Percentiles rank a stretch among this genome's conserved stretches.
These are phyloP conservation scores for Lyophyllum shimeji DNA, from an alignment of 768 basidiomycete genomes.

Conservation along the genomic window DNA sequence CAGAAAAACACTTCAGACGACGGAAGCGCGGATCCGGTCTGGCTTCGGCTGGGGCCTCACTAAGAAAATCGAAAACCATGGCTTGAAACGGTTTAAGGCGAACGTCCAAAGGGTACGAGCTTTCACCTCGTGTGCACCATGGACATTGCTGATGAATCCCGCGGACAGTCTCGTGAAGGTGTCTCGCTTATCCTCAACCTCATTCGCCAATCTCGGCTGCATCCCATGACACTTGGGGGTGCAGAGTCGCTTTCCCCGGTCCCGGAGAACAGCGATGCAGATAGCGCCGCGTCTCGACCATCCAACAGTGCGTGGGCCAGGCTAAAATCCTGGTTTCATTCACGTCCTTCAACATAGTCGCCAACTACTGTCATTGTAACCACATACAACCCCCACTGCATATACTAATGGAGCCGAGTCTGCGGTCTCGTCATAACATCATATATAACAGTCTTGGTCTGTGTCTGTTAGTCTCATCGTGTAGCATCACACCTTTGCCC, in stretches of 20 bases:
- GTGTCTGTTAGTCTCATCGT: not conserved
- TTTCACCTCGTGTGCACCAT: not conserved
- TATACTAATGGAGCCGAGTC: slow-evolving; percentile 5
- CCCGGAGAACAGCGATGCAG: slow-evolving; percentile 13
- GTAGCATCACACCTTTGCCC: slow-evolving; percentile 3
- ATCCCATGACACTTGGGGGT: slow-evolving; percentile 51
- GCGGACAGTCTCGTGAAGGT: slow-evolving; percentile 76
- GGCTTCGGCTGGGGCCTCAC: slow-evolving; percentile 90
- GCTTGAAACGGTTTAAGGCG: slow-evolving; percentile 79
- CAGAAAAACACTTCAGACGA: slow-evolving; percentile 81
- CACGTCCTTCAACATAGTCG: slow-evolving; percentile 23
- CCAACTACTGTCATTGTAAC: not conserved
- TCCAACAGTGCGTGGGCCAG: slow-evolving; percentile 34
- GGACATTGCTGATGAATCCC: slow-evolving; percentile 7
- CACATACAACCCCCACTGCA: slow-evolving; percentile 8
- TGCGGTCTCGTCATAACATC: not conserved
- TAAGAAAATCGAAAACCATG: slow-evolving; percentile 83
- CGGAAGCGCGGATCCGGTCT: slow-evolving; percentile 85
- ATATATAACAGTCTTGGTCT: slow-evolving; percentile 1
- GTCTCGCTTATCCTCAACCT: slow-evolving; percentile 79
- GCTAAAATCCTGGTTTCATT: slow-evolving; percentile 42
- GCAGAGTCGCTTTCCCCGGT: slow-evolving; percentile 20
- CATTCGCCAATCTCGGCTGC: slow-evolving; percentile 75
- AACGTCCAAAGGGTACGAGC: slow-evolving; percentile 77
- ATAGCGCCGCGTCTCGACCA: slow-evolving; percentile 3